A percentile compares a stretch with the other conserved stretches of the same genome.
Conservation (phyloP, 1,139 yeast genomes). For the Geotrichum europaeum region DNA sequence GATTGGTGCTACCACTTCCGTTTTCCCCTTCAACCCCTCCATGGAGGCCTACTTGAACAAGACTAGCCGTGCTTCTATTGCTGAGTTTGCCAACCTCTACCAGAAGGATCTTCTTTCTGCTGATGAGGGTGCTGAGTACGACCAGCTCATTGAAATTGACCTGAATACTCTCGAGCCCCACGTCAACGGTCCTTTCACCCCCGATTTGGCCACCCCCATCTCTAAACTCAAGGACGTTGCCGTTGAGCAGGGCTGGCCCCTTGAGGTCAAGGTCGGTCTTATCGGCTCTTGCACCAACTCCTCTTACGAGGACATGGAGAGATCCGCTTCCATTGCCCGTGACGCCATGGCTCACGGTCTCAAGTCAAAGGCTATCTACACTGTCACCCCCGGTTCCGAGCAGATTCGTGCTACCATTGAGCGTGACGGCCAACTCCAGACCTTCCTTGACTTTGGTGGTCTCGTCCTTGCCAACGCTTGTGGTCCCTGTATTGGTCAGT, state of each 20-base stretch:
- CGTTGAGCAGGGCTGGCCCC: slow-evolving; percentile 71
- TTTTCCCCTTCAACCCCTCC: slow-evolving; percentile 91
- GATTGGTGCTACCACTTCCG: slow-evolving; percentile 95
- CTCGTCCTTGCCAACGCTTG: slow-evolving; percentile 95
- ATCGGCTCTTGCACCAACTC: slow-evolving; percentile 98
- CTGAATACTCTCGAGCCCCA: slow-evolving; percentile 75
- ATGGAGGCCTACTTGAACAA: slow-evolving; percentile 74
- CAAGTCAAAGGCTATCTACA: slow-evolving; percentile 86
- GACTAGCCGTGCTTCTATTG: slow-evolving; percentile 76
- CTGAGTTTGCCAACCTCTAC: slow-evolving; percentile 53
- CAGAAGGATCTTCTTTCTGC: slow-evolving; percentile 60
- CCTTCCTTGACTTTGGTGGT: slow-evolving; percentile 89
- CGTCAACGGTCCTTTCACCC: slow-evolving; percentile 92
- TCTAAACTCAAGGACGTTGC: slow-evolving; percentile 63
- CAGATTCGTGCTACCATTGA: slow-evolving; percentile 95
- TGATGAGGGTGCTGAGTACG: slow-evolving; percentile 78
- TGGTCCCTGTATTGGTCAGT: slow-evolving; percentile 99
- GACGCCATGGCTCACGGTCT: slow-evolving; percentile 84
- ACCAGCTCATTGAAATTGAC: slow-evolving; percentile 74
- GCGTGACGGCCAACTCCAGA: slow-evolving; percentile 90
- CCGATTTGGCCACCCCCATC: slow-evolving; percentile 85
- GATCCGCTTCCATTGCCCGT: slow-evolving; percentile 79
- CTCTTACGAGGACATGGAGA: slow-evolving; percentile 94
- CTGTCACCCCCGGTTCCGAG: slow-evolving; percentile 98
- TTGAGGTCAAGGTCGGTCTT: slow-evolving; percentile 60